Conservation (phyloP, 192 early-diverging fungal genomes). For the Dimargaris xerosporica region DNA sequence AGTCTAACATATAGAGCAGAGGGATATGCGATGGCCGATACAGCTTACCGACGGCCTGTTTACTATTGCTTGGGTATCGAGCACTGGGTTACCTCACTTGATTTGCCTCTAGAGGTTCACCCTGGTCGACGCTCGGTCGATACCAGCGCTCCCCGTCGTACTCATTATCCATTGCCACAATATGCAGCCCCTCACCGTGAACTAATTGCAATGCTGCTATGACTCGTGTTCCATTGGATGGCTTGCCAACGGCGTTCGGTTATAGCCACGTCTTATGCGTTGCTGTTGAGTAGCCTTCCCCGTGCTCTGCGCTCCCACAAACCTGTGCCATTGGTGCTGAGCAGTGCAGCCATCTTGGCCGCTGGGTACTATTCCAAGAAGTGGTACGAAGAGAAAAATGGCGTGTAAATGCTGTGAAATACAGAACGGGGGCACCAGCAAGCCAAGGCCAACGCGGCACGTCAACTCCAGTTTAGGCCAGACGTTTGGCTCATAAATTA, state of each 20-base stretch:
- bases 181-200: background rate
- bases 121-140: background rate
- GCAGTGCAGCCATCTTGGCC: slow-evolving; percentile 1
- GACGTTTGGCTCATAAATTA: no score
- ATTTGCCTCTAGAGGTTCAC: background rate
- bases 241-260: background rate
- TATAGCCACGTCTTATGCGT: background rate
- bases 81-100: background rate
- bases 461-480: no score
- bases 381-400: background rate
- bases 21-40: background rate
- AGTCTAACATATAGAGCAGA: background rate
- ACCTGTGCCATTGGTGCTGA: background rate
- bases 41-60: background rate
- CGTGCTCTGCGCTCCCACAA: slow-evolving; percentile 3
- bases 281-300: background rate
- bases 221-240: no score
- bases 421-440: no score
- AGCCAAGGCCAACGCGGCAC: no score
- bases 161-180: background rate
- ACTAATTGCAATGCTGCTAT: background rate
- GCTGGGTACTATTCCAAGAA: background rate
- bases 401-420: no score
- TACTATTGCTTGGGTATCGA: background rate
- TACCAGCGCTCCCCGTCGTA: no score